A percentile compares a stretch with the other conserved stretches of the same genome.
phyloP scores from a whole-genome alignment of 2,329 filamentous ascomycete species.

The Xylaria sp. region DNA sequence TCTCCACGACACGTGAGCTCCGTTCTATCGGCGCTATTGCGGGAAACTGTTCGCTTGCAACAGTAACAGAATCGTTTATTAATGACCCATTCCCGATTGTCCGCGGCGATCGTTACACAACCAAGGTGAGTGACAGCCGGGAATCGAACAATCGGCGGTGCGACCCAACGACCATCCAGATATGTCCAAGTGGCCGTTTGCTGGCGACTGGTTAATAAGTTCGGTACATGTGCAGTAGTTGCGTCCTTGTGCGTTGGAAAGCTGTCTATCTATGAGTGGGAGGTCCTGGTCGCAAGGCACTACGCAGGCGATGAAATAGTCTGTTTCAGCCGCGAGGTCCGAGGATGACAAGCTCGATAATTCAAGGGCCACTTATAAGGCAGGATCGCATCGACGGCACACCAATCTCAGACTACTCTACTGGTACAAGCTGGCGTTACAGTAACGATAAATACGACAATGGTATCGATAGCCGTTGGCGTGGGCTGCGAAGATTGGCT shows the following conservation, averaged over 20 bases:
- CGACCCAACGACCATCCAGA: conserved; percentile 12
- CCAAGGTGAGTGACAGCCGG: conserved; percentile 22
- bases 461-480: conserved; percentile 1
- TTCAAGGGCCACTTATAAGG: conserved; percentile 28
- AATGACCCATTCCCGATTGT: conserved; percentile 8
- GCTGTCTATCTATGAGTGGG: conserved; percentile 6
- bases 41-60: conserved; percentile 3
- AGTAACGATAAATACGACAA: conserved; percentile 8
- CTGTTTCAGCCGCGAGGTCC: conserved; percentile 34
- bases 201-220: conserved; percentile 9
- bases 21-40: background rate
- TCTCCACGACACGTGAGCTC: background rate
- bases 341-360: conserved; percentile 31
- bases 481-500: conserved; percentile 11
- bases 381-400: conserved; percentile 32
- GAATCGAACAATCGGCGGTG: conserved; percentile 18
- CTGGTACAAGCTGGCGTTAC: conserved; percentile 41
- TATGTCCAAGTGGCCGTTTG: conserved; percentile 8
- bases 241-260: background rate
- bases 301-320: conserved; percentile 26
- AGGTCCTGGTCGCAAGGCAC: conserved; percentile 42
- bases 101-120: conserved; percentile 20
- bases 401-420: conserved; percentile 40
- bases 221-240: conserved; percentile 12
- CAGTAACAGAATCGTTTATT: conserved; percentile 3